Evolutionary conservation across 2,329 filamentous ascomycete species (phyloP), one percentile per base, ranked within the genome.

Genomic region (Diplodia intermedia): DNA sequence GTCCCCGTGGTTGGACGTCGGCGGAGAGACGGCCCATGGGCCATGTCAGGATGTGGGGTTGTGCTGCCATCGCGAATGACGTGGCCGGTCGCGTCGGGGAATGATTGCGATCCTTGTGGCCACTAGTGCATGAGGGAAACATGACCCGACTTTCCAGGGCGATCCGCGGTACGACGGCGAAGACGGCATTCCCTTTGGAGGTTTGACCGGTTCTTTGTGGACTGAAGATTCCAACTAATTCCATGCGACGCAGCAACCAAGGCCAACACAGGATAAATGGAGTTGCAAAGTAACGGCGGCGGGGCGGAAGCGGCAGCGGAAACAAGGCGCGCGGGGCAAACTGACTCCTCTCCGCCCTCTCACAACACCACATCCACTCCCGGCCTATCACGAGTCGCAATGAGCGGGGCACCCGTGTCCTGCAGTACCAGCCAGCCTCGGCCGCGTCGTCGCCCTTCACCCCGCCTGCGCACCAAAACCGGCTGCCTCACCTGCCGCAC

Each of bases 401-500:
- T 8, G 9, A 4, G 3, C 23, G n/a, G 20, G 8, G 36, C 36
- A 3, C 23, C 23, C 3, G 23, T 26, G 23, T 26, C 23, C 23
- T 26, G 23, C 23, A 26, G 23, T 2, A 29, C 18, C 29, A 23
- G n/a, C n/a, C 47, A 52, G 47, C 23, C 60, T 36, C 43, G 31
- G 7, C 29, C 43, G 8, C 60, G 40, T 11, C 60, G 60, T 7
- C 62, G 62, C 15, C 62, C 62, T 1, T 50, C 62, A n/a, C 50
- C 62, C 5, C 50, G 62, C 23, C 50, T 65, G 7, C 33, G 62
- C 36, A 67, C 53, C n/a, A 67, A 56, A 43, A 60, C 65, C 8
- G 65, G 65, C 40, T 66, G 62, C 31, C 62, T 65, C 33, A 65
- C 62, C 11, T 65, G 62, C 50, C 31, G 62, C 8, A 40, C n/a